Evolutionary conservation across 257 asterid species (phyloP).

Genomic region (Jacaranda copaia): DNA sequence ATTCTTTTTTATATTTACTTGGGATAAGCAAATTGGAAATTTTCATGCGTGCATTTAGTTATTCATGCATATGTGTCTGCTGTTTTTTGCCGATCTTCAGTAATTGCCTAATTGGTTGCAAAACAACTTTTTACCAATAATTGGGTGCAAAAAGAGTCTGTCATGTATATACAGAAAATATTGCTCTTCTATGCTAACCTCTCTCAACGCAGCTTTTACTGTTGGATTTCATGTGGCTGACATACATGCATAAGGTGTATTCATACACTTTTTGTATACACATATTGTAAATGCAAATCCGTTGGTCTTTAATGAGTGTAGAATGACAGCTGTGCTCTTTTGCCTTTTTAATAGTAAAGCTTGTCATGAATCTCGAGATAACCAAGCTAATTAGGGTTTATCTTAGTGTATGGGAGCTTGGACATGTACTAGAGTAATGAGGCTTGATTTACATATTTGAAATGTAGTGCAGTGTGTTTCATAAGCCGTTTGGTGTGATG

Average conservation of each 20-base stretch:
- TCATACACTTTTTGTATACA: not conserved
- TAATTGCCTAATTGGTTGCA: constrained; percentile 10
- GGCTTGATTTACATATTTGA: not conserved
- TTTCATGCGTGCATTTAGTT: not conserved
- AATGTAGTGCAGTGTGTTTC: not conserved
- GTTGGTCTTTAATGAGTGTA: not conserved
- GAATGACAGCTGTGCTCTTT: not conserved
- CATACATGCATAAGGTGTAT: not conserved
- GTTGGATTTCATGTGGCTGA: not conserved
- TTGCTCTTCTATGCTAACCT: not conserved
- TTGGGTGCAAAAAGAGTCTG: too few species aligned
- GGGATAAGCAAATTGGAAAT: not conserved
- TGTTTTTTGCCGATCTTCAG: not conserved
- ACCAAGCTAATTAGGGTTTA: not conserved
- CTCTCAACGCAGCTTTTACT: not conserved
- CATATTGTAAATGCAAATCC: not conserved
- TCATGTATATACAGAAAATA: not conserved
- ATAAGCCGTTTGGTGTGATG: not conserved
- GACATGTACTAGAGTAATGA: not conserved
- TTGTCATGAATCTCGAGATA: not conserved
- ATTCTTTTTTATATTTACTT: constrained; percentile 6
- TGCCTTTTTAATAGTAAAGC: not conserved
- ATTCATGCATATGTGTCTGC: not conserved
- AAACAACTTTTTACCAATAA: not conserved
- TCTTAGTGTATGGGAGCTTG: not conserved